Conservation (phyloP, 1,139 yeast genomes). For the Pichia sp. region DNA sequence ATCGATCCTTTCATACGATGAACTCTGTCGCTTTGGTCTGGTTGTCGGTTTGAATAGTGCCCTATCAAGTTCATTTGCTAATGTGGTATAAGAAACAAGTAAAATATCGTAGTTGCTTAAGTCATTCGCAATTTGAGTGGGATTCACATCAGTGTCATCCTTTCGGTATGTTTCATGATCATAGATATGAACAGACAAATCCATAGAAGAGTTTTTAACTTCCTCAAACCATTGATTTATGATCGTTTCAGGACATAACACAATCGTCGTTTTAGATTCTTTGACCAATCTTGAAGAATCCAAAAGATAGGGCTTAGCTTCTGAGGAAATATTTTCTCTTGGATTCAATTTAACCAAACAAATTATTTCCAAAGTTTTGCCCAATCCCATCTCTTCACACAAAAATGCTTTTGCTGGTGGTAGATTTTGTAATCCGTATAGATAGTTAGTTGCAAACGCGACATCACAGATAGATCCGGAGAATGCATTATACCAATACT, state of each 20-base stretch:
- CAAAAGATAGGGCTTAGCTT: constrained; percentile 31
- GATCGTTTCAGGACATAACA: constrained; percentile 81
- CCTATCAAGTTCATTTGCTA: constrained; percentile 71
- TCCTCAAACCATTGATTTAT: constrained; percentile 81
- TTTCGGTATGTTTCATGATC: too few relatives aligned
- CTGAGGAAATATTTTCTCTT: constrained; percentile 21
- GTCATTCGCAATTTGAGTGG: constrained; percentile 27
- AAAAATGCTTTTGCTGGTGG: constrained; percentile 56
- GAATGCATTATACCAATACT: constrained; percentile 40
- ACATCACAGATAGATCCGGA: constrained; percentile 39
- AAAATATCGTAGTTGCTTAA: constrained; percentile 55
- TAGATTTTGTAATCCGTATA: constrained; percentile 10
- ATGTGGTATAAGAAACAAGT: constrained; percentile 63
- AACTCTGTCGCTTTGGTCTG: constrained; percentile 40
- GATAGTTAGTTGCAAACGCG: constrained; percentile 25
- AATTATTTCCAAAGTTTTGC: constrained; percentile 82
- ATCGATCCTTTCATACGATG: constrained; percentile 31
- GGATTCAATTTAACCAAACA: constrained; percentile 56
- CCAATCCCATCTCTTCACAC: constrained; percentile 96
- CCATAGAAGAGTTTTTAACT: constrained; percentile 48
- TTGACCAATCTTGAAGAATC: constrained; percentile 37
- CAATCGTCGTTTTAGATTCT: constrained; percentile 62
- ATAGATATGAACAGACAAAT: constrained; percentile 42
- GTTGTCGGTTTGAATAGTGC: constrained; percentile 62
- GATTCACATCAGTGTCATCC: too few relatives aligned